These are phyloP conservation scores for Mortierella sp. DNA, from an alignment of 371 early-diverging fungal genomes.

Conservation along the genomic window DNA sequence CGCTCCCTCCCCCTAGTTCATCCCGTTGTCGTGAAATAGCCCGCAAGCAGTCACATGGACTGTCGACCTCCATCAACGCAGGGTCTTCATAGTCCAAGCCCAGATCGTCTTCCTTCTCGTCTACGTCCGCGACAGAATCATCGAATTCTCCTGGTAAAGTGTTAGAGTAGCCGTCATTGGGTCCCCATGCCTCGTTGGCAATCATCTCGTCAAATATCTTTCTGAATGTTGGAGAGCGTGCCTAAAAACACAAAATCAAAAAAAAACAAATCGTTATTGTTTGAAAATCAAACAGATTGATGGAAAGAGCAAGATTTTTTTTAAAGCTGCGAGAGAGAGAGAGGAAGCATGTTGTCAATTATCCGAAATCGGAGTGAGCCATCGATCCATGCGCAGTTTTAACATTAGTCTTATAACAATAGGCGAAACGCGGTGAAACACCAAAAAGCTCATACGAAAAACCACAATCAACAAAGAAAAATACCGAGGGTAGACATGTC, in stretches of 20 bases:
- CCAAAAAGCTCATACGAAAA: too few species aligned
- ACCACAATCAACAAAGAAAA: not conserved
- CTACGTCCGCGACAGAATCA: not conserved
- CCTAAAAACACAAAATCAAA: conserved; percentile 16
- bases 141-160: not conserved
- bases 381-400: too few species aligned
- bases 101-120: not conserved
- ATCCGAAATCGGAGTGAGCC: too few species aligned
- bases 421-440: too few species aligned
- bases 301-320: too few species aligned
- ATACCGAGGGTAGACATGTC: not conserved
- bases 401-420: too few species aligned
- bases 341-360: too few species aligned
- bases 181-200: conserved; percentile 16
- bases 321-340: not conserved
- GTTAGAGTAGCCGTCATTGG: not conserved
- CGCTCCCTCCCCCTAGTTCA: not conserved
- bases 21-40: too few species aligned
- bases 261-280: not conserved
- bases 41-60: too few species aligned
- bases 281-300: not conserved
- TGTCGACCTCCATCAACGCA: too few species aligned
- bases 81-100: not conserved
- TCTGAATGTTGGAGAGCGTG: conserved; percentile 29
- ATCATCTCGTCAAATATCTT: conserved; percentile 46